Percentiles rank a stretch among this genome's conserved stretches.
These are phyloP conservation scores for Thuidium tamariscinum DNA, from an alignment of 225 moss, liverwort and hornwort species.

Conservation along the genomic window DNA sequence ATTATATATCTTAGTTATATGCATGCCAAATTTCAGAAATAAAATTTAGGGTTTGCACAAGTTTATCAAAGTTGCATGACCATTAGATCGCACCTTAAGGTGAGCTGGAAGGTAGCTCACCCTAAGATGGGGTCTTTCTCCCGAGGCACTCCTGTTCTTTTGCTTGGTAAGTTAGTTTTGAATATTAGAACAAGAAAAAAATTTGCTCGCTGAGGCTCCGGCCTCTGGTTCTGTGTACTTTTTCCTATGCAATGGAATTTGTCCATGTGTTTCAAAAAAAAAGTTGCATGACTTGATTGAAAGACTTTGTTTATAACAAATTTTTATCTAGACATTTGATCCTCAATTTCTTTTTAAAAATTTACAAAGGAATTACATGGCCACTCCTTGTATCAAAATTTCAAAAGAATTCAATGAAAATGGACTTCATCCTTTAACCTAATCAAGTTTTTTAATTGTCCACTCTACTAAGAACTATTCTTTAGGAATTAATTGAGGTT, in stretches of 20 bases:
- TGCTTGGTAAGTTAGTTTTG: no score
- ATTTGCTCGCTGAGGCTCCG: no score
- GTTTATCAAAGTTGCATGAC: fast-evolving
- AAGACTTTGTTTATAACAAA: background rate
- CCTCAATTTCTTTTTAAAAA: no score
- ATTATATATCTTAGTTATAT: fast-evolving
- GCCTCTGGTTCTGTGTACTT: no score
- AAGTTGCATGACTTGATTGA: fast-evolving
- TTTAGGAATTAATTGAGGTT: background rate
- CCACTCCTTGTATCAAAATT: fast-evolving
- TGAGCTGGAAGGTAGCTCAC: no score
- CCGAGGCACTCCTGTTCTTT: no score
- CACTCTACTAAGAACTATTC: fast-evolving
- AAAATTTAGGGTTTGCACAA: fast-evolving
- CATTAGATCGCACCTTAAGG: no score
- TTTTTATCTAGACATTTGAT: fast-evolving
- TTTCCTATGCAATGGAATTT: no score
- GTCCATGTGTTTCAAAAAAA: no score
- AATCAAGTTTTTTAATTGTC: background rate
- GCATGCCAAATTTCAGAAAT: background rate
- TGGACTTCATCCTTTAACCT: no score
- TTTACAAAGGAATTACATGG: fast-evolving
- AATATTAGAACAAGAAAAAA: no score
- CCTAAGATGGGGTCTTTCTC: no score
- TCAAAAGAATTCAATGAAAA: fast-evolving